phyloP scores from a whole-genome alignment of 176 grass and related monocot species.

The Musa itinerans region DNA sequence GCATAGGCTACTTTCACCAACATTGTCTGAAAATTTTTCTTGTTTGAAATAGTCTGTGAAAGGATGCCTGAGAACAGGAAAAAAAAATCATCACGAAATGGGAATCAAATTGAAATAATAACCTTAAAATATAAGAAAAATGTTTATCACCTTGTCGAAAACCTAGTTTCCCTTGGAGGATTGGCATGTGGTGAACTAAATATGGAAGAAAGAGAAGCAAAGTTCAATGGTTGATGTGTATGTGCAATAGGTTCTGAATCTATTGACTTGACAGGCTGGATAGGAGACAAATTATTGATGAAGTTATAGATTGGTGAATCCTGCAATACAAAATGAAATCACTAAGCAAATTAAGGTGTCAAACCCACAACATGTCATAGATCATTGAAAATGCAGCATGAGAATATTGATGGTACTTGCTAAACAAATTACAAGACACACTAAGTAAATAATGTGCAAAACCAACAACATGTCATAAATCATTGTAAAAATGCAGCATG shows the following conservation, averaged over 20 bases:
- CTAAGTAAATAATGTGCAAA: not conserved
- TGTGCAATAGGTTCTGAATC: constrained; percentile 43
- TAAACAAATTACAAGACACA: not conserved
- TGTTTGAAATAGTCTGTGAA: constrained; percentile 40
- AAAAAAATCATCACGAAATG: not conserved
- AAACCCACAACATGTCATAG: not conserved
- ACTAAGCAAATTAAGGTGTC: no score
- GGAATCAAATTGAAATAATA: not conserved
- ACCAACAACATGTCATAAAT: not conserved
- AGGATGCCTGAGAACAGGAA: constrained; percentile 33
- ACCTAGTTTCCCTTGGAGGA: constrained; percentile 44
- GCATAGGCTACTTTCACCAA: constrained; percentile 20
- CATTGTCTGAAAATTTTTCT: constrained; percentile 23
- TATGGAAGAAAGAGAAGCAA: constrained; percentile 62
- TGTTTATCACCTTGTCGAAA: constrained; percentile 38
- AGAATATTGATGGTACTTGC: not conserved
- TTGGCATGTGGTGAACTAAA: constrained; percentile 91
- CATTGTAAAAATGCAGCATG: not conserved
- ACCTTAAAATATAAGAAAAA: not conserved
- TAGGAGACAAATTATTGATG: constrained; percentile 72
- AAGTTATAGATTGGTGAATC: constrained; percentile 89
- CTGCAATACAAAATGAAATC: constrained; percentile 31
- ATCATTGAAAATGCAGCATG: not conserved
- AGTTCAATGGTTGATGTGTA: constrained; percentile 62
- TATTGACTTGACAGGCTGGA: constrained; percentile 61